A percentile compares a stretch with the other conserved stretches of the same genome.
Conservation (phyloP, 371 early-diverging fungal species). For the Mucor plumbeus region DNA sequence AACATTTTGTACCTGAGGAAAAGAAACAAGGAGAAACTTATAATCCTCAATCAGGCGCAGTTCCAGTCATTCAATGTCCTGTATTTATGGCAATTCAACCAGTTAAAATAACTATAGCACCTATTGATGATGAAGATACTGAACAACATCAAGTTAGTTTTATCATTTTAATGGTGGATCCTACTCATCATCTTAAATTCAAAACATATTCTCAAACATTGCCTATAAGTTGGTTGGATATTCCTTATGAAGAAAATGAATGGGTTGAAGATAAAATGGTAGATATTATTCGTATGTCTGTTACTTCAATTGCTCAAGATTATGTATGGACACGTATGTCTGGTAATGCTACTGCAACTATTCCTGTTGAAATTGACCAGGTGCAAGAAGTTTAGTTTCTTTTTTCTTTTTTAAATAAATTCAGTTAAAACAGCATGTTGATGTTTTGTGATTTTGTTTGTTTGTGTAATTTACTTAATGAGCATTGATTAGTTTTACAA, state of each 20-base stretch:
- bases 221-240: slow-evolving; percentile 63
- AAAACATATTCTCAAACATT: slow-evolving; percentile 65
- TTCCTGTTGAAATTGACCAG: background rate
- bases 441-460: too few species aligned
- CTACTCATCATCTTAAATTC: slow-evolving; percentile 64
- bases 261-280: slow-evolving; percentile 74
- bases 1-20: slow-evolving; percentile 18
- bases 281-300: slow-evolving; percentile 60
- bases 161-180: slow-evolving; percentile 62
- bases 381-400: slow-evolving; percentile 15
- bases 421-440: too few species aligned
- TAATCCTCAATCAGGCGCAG: slow-evolving; percentile 46
- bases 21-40: slow-evolving; percentile 24
- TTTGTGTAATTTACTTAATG: too few species aligned
- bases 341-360: slow-evolving; percentile 19
- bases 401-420: background rate
- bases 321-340: slow-evolving; percentile 76
- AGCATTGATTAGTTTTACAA: too few species aligned
- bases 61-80: slow-evolving; percentile 62
- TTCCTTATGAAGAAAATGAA: slow-evolving; percentile 71
- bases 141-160: slow-evolving; percentile 51
- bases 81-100: slow-evolving; percentile 73
- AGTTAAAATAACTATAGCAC: slow-evolving; percentile 37
- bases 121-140: slow-evolving; percentile 32
- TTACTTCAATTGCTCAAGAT: slow-evolving; percentile 67